Evolutionary conservation across 495 filamentous ascomycete genomes (phyloP), one percentile per base, ranked within the genome.

Genomic region (Daldinia decipiens): DNA sequence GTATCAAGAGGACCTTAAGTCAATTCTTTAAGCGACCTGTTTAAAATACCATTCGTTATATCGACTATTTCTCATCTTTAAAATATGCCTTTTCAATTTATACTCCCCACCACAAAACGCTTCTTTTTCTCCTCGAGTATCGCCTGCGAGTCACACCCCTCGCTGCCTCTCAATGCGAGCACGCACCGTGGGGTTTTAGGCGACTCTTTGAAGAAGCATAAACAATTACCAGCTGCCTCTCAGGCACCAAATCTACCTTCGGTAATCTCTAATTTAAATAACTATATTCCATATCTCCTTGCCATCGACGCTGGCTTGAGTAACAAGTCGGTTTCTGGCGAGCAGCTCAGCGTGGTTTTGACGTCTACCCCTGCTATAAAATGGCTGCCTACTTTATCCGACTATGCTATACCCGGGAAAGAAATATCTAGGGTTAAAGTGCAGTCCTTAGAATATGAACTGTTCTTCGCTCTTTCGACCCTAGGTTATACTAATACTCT

Each of bases 301-400:
- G 87, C 90, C 6, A 81, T 95, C 52, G 89, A 93, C 67, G 82
- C 86, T 38, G 92, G 91, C 5, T 82, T 97, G 32, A 85, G 83
- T 64, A 82, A 83, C 27, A 76, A 75, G 17, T 70, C 76, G 43
- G 75, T 82, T 47, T 85, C 85, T 24, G 82, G 83, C 5, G 88
- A 92, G 65, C 83, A 87, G 43, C 81, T 95, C 65, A 87, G 91
- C 66, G 82, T 95, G 17, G 85, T 87, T 17, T 67, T 79, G 40
- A 78, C 71, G 24, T 74, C 80, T n/a, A 73, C 75, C 6, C 84
- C 89, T 5, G 80, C 80, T 57, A 85, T 93, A 21, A 86, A 92
- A 87, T 98, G 95, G 95, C 89, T 92, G n/a, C 83, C 91, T 4
- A 93, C 91, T 0, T 79, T 99, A 27, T 85, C 91, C 34, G 80